Evolutionary conservation across 2,329 filamentous ascomycete species (phyloP).

Genomic region (Cercospora zeae-maydis): DNA sequence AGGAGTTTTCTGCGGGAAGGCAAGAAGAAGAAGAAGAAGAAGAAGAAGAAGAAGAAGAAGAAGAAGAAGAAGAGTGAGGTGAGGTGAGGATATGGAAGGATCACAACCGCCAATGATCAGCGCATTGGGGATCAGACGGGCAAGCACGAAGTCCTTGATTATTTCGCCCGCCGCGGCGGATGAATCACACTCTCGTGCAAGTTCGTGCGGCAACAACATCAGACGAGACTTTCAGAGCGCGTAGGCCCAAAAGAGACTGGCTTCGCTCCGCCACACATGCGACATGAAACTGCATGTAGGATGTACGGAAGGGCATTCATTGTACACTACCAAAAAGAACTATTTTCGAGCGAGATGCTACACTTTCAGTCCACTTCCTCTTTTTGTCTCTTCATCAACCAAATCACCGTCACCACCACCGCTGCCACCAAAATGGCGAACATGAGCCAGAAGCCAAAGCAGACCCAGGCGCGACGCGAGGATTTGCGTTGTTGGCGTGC

Average conservation of each 20-base stretch:
- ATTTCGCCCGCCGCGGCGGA: not conserved
- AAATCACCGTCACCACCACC: slow-evolving; percentile 46
- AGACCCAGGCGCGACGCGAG: slow-evolving; percentile 46
- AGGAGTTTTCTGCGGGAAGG: not conserved
- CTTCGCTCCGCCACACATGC: not conserved
- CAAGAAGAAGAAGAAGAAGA: not conserved
- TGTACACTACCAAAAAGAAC: not conserved
- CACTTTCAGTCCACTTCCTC: not conserved
- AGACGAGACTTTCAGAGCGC: not conserved
- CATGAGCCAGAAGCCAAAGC: slow-evolving; percentile 47
- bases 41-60: not conserved
- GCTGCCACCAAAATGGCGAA: slow-evolving; percentile 46
- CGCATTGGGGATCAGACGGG: not conserved
- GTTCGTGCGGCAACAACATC: not conserved
- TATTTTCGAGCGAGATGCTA: not conserved
- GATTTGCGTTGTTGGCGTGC: slow-evolving; percentile 49
- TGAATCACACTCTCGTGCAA: not conserved
- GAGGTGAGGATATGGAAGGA: too few species aligned
- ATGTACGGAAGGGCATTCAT: not conserved
- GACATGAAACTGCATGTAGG: not conserved
- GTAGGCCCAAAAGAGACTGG: not conserved
- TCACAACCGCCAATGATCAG: not conserved
- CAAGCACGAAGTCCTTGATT: not conserved
- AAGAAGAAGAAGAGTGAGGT: not conserved
- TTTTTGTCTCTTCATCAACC: slow-evolving; percentile 33